Percentiles rank a stretch among this genome's conserved stretches.
Conservation (phyloP, 2,329 filamentous ascomycete genomes). For the Colletotrichum liaoningense region DNA sequence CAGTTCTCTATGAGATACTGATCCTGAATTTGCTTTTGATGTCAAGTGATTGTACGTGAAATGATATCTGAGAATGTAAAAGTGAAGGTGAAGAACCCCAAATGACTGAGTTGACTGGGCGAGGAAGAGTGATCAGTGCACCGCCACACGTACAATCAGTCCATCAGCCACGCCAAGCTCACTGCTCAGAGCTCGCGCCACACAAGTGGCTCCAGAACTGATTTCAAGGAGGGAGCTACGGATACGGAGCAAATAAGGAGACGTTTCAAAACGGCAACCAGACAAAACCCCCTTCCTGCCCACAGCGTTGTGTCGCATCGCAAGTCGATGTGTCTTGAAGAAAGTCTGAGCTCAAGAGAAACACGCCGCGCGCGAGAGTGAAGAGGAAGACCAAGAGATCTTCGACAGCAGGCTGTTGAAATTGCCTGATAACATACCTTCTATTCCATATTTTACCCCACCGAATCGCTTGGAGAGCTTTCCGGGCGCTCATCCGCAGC, state of each 20-base stretch:
- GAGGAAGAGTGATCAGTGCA: neutral
- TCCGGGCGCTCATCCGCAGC: constrained; percentile 8
- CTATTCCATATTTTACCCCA: neutral
- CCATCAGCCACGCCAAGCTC: constrained; percentile 1
- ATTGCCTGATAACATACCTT: neutral
- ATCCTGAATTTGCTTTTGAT: neutral
- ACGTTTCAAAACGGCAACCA: constrained; percentile 34
- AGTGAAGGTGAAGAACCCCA: neutral
- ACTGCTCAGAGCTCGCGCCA: neutral
- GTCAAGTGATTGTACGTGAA: neutral
- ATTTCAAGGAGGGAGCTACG: constrained; percentile 21
- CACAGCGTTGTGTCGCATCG: constrained; percentile 26
- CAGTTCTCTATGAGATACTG: neutral
- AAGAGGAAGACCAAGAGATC: neutral
- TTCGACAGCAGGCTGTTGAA: constrained; percentile 36
- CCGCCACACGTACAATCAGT: constrained; percentile 3
- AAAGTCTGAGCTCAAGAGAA: constrained; percentile 1
- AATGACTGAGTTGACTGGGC: no score
- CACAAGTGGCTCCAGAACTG: constrained; percentile 1
- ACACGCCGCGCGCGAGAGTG: neutral
- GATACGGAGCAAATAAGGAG: constrained; percentile 20
- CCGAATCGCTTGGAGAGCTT: neutral
- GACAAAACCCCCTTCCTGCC: constrained; percentile 19
- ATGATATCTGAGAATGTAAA: neutral
- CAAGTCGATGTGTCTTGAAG: constrained; percentile 15